Percentiles rank a stretch among this genome's conserved stretches.
Conservation (phyloP, 805 yeast genomes). For the Suhomyces sp. region DNA sequence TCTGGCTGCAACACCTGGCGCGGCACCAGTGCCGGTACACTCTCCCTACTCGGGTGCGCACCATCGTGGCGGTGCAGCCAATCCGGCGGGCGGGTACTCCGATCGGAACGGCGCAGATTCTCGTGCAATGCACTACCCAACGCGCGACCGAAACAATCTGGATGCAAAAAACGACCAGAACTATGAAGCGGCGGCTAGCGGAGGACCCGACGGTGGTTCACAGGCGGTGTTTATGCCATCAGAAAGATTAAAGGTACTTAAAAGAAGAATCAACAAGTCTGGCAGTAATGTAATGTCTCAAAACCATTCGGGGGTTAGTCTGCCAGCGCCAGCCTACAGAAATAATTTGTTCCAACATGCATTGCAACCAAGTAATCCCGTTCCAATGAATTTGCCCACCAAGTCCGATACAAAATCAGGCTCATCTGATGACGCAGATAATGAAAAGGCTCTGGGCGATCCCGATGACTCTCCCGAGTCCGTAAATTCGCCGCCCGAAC, state of each 20-base stretch:
- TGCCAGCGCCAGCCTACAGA: slow-evolving; percentile 2
- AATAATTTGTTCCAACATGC: slow-evolving; percentile 18
- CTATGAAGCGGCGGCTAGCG: neutral
- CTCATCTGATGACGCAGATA: slow-evolving; percentile 1
- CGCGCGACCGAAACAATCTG: neutral
- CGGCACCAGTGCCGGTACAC: neutral
- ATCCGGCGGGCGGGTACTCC: neutral
- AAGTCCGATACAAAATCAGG: neutral
- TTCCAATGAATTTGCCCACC: slow-evolving; percentile 8
- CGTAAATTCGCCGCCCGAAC: slow-evolving; percentile 6
- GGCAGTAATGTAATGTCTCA: neutral
- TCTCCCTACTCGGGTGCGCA: neutral
- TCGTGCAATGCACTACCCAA: neutral
- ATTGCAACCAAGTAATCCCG: slow-evolving; percentile 18
- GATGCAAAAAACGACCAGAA: neutral
- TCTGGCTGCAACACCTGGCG: neutral
- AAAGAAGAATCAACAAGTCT: slow-evolving; percentile 14
- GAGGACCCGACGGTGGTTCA: neutral
- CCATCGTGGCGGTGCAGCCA: neutral
- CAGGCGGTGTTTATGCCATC: slow-evolving; percentile 20
- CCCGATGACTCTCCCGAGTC: slow-evolving; percentile 3
- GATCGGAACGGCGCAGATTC: neutral
- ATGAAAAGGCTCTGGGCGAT: neutral
- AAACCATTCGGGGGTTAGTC: neutral
- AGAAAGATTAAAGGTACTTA: slow-evolving; percentile 25